phyloP scores from a whole-genome alignment of 1,139 yeast species.

The Yamadazyma trypodendri region DNA sequence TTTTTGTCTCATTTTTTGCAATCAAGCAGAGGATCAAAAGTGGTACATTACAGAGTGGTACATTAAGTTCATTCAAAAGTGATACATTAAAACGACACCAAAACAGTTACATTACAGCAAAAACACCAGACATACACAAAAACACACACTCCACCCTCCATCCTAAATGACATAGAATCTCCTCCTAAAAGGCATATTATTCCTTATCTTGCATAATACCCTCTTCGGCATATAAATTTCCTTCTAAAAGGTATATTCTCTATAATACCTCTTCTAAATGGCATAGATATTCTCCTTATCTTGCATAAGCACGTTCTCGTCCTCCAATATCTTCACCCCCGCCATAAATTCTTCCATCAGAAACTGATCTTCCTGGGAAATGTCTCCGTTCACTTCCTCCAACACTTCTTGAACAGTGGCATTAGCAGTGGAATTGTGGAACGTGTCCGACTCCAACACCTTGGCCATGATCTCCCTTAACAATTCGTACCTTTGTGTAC shows the following conservation, averaged over 20 bases:
- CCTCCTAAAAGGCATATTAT: too few species aligned
- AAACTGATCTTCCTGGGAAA: slow-evolving; percentile 64
- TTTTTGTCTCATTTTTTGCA: slow-evolving; percentile 1
- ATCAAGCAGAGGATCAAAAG: too few species aligned
- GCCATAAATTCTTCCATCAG: slow-evolving; percentile 49
- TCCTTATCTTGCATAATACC: too few species aligned
- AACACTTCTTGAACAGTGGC: slow-evolving; percentile 47
- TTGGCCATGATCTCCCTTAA: slow-evolving; percentile 48
- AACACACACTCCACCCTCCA: too few species aligned
- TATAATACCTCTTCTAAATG: slow-evolving; percentile 30
- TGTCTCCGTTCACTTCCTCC: slow-evolving; percentile 47
- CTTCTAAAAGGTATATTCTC: too few species aligned
- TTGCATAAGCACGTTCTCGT: slow-evolving; percentile 57
- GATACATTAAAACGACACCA: too few species aligned
- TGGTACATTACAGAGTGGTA: too few species aligned
- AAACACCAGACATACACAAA: too few species aligned
- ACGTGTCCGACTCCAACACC: slow-evolving; percentile 45
- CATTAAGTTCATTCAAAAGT: too few species aligned
- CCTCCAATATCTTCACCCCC: slow-evolving; percentile 53
- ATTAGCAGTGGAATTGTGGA: slow-evolving; percentile 42
- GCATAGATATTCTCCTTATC: slow-evolving; percentile 65
- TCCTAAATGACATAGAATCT: too few species aligned
- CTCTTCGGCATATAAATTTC: too few species aligned
- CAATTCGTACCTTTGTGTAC: slow-evolving; percentile 47
- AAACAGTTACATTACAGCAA: too few species aligned